Conservation (phyloP, 2,329 filamentous ascomycete genomes). For the Colletotrichum lindemuthianum region DNA sequence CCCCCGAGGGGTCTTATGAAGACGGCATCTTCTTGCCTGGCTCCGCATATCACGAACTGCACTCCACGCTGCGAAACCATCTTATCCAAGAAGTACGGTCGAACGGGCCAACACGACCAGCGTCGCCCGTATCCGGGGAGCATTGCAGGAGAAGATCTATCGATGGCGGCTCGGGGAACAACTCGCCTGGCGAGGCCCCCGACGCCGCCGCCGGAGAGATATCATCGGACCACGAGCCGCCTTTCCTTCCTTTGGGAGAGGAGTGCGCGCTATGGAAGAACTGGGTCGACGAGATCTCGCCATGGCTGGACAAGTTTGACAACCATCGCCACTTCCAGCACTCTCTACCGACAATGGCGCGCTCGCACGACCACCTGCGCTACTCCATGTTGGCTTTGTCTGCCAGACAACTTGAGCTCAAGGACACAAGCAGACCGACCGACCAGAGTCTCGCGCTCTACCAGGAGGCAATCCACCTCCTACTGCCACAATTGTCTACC, state of each 20-base stretch:
- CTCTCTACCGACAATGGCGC: slow-evolving; percentile 60
- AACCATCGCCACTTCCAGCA: slow-evolving; percentile 62
- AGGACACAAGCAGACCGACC: slow-evolving; percentile 51
- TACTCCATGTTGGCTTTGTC: slow-evolving; percentile 66
- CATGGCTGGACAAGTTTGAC: slow-evolving; percentile 68
- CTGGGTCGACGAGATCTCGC: slow-evolving; percentile 53
- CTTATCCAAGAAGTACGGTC: slow-evolving; percentile 56
- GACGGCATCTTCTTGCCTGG: slow-evolving; percentile 58
- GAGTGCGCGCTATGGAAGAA: slow-evolving; percentile 52
- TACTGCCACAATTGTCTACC: slow-evolving; percentile 47
- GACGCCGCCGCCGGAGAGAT: slow-evolving; percentile 8
- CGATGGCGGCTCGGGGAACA: slow-evolving; percentile 13
- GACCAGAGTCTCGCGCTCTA: slow-evolving; percentile 66
- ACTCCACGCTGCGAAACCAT: slow-evolving; percentile 55
- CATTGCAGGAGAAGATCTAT: slow-evolving; percentile 13
- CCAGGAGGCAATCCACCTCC: slow-evolving; percentile 61
- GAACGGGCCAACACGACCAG: slow-evolving; percentile 45
- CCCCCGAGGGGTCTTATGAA: slow-evolving; percentile 45
- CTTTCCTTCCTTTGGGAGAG: slow-evolving; percentile 40
- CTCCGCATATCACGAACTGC: slow-evolving; percentile 57
- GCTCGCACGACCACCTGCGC: slow-evolving; percentile 56
- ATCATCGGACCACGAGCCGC: slow-evolving; percentile 33
- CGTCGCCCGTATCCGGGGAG: slow-evolving; percentile 15
- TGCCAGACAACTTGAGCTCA: slow-evolving; percentile 62
- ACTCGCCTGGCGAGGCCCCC: slow-evolving; percentile 13